phyloP scores from a whole-genome alignment of 768 basidiomycete species.

The Suillus subalutaceus region DNA sequence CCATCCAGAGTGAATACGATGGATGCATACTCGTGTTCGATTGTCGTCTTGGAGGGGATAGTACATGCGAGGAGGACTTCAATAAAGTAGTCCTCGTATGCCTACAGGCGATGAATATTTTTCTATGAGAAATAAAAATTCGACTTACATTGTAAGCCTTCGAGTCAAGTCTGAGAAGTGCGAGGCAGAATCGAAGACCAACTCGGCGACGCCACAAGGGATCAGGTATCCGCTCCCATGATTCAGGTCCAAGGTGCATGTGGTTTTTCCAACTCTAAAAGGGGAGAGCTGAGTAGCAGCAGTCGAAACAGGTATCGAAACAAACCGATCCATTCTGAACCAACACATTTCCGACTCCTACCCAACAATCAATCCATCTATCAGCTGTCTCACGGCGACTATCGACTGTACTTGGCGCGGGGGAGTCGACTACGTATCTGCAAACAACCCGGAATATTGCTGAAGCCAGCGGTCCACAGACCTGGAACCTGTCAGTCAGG shows the following conservation, averaged over 20 bases:
- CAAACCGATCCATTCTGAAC: slow-evolving; percentile 45
- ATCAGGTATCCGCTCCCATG: slow-evolving; percentile 58
- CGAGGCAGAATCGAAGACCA: slow-evolving; percentile 63
- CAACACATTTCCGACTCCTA: slow-evolving; percentile 65
- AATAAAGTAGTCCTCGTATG: slow-evolving; percentile 51
- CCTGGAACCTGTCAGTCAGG: background rate
- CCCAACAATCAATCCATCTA: slow-evolving; percentile 72
- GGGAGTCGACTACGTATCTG: slow-evolving; percentile 44
- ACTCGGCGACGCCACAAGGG: slow-evolving; percentile 56
- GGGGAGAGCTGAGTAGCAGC: slow-evolving; percentile 4
- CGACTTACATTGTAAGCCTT: slow-evolving; percentile 57
- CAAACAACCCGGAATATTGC: slow-evolving; percentile 59
- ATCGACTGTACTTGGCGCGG: slow-evolving; percentile 21
- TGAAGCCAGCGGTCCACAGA: slow-evolving; percentile 41
- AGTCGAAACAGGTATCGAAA: background rate
- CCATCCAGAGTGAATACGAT: slow-evolving; percentile 62
- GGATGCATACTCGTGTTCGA: slow-evolving; percentile 62
- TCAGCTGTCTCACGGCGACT: slow-evolving; percentile 44
- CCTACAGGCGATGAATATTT: slow-evolving; percentile 34
- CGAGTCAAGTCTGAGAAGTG: slow-evolving; percentile 60
- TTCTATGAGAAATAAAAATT: slow-evolving; percentile 3
- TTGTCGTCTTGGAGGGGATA: slow-evolving; percentile 46
- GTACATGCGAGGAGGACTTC: slow-evolving; percentile 55
- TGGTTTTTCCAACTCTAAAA: slow-evolving; percentile 64
- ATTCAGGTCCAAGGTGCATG: slow-evolving; percentile 52